A percentile compares a stretch with the other conserved stretches of the same genome.
phyloP scores from a whole-genome alignment of 2,329 filamentous ascomycete genomes.

The Emmonsiellopsis sp. region DNA sequence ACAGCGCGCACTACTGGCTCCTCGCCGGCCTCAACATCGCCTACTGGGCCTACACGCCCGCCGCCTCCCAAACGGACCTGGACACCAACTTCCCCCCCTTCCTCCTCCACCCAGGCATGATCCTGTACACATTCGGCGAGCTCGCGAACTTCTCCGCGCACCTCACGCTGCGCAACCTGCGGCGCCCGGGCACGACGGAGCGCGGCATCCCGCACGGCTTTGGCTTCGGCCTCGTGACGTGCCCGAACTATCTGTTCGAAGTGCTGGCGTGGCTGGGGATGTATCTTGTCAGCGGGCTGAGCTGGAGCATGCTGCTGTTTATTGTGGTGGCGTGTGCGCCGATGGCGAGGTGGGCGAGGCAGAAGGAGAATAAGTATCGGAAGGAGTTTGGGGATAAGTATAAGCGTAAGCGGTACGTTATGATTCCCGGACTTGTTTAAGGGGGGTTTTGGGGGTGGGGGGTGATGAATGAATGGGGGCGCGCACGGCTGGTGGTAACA shows the following conservation, averaged over 20 bases:
- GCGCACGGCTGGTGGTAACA: neutral
- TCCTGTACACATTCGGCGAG: slow-evolving; percentile 69
- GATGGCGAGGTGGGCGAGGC: slow-evolving; percentile 81
- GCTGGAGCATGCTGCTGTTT: slow-evolving; percentile 69
- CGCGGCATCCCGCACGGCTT: slow-evolving; percentile 79
- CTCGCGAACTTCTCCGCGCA: slow-evolving; percentile 72
- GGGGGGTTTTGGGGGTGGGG: neutral
- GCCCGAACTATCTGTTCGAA: slow-evolving; percentile 97
- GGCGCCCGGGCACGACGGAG: slow-evolving; percentile 70
- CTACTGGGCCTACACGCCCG: slow-evolving; percentile 74
- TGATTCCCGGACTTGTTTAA: slow-evolving; percentile 70
- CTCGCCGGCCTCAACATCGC: slow-evolving; percentile 71
- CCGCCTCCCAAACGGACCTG: slow-evolving; percentile 49
- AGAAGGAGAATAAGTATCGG: slow-evolving; percentile 85
- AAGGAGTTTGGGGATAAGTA: slow-evolving; percentile 89
- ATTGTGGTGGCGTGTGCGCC: slow-evolving; percentile 60
- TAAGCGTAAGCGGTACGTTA: slow-evolving; percentile 81
- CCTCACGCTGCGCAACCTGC: slow-evolving; percentile 64
- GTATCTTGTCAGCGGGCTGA: slow-evolving; percentile 63
- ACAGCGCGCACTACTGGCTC: slow-evolving; percentile 89
- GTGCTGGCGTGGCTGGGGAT: slow-evolving; percentile 77
- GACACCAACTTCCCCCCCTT: slow-evolving; percentile 16
- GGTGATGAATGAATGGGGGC: neutral
- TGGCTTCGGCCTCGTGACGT: slow-evolving; percentile 79
- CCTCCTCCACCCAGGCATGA: slow-evolving; percentile 58